A percentile compares a stretch with the other conserved stretches of the same genome.
These are phyloP conservation scores for Paramecium biaurelia DNA, from an alignment of 73 alveolate genomes.

Conservation along the genomic window DNA sequence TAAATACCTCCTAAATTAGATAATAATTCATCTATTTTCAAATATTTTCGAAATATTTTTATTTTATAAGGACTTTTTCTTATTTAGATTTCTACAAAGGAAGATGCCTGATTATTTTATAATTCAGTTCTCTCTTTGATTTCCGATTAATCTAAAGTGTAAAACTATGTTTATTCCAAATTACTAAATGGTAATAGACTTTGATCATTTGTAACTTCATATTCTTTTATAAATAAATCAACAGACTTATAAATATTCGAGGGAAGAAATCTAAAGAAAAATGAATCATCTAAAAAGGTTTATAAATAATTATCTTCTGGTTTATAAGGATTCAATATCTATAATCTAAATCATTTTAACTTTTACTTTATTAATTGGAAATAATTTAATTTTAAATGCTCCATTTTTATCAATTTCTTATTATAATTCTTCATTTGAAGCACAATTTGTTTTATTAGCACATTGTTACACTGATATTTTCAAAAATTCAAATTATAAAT, in stretches of 20 bases:
- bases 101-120: not conserved
- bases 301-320: constrained; percentile 7
- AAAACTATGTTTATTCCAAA: not conserved
- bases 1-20: constrained; percentile 31
- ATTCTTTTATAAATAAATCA: not conserved
- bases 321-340: not conserved
- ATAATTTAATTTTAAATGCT: not conserved
- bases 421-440: not conserved
- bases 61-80: constrained; percentile 15
- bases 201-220: not conserved
- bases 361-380: not conserved
- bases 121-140: not conserved
- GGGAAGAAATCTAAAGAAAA: not conserved
- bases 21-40: constrained; percentile 20
- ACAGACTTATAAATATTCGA: not conserved
- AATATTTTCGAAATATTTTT: not conserved
- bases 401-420: not conserved
- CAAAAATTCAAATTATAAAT: not conserved
- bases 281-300: not conserved
- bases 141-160: not conserved
- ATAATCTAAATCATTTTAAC: not conserved
- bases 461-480: not conserved
- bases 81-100: not conserved
- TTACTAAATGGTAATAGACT: not conserved
- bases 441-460: not conserved